phyloP scores from a whole-genome alignment of 352 stramenopile genomes.

The Phytophthora sp. region DNA sequence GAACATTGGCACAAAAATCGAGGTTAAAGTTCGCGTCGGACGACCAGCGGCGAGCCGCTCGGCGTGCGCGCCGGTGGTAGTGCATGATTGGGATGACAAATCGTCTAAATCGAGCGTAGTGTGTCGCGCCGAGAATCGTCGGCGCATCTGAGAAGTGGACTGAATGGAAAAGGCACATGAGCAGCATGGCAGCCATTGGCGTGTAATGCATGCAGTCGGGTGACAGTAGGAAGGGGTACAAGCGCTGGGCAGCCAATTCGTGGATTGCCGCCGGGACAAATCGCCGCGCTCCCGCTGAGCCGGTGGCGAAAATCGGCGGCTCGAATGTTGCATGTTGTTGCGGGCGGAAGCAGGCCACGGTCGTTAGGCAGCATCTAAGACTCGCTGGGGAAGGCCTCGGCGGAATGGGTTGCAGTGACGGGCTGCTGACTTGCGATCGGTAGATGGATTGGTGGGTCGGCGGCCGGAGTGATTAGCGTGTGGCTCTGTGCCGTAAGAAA shows the following conservation, averaged over 20 bases:
- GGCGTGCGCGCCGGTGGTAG: not conserved
- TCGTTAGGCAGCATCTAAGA: conserved; percentile 1
- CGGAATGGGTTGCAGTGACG: no score
- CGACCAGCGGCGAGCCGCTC: not conserved
- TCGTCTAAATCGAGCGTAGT: not conserved
- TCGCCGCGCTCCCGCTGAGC: not conserved
- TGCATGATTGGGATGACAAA: not conserved
- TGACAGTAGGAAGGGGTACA: not conserved
- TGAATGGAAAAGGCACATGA: not conserved
- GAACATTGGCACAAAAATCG: not conserved
- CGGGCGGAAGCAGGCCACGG: not conserved
- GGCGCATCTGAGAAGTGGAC: not conserved
- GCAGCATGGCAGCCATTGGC: not conserved
- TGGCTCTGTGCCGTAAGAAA: no score
- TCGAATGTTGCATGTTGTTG: not conserved
- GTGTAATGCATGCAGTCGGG: not conserved
- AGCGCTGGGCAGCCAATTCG: not conserved
- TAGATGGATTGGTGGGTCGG: no score
- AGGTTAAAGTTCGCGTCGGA: not conserved
- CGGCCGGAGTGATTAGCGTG: no score
- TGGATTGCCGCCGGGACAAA: not conserved
- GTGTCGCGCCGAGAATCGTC: not conserved
- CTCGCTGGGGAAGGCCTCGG: no score
- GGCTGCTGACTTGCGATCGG: no score
- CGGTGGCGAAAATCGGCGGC: not conserved